These are phyloP conservation scores for Microdochium bolleyi DNA, from an alignment of 2,329 filamentous ascomycete species.

Conservation along the genomic window DNA sequence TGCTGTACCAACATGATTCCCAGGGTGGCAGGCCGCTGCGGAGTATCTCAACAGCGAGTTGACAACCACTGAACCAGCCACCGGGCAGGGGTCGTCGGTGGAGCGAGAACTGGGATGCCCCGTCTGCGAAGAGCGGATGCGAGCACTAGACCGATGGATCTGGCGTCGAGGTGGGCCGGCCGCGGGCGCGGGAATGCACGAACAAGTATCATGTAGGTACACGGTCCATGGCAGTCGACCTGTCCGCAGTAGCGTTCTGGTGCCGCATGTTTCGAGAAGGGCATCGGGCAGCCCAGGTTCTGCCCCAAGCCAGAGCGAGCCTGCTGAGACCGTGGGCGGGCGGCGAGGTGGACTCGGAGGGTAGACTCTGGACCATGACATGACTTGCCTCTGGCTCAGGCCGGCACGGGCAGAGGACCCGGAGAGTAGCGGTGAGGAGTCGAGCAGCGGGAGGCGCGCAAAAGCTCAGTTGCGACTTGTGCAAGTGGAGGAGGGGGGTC, in stretches of 20 bases:
- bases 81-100: background rate
- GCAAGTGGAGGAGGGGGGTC: background rate
- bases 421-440: background rate
- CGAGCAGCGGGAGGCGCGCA: background rate
- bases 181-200: background rate
- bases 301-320: too few relatives aligned
- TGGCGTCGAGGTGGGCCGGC: background rate
- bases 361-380: background rate
- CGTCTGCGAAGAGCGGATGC: background rate
- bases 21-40: too few relatives aligned
- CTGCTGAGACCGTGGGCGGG: background rate
- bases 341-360: background rate
- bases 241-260: background rate
- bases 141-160: background rate
- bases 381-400: background rate
- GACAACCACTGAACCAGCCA: too few relatives aligned
- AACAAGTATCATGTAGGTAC: background rate
- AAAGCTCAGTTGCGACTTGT: conserved; percentile 1
- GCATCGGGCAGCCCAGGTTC: background rate
- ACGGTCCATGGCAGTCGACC: background rate
- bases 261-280: too few relatives aligned
- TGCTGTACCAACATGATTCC: too few relatives aligned
- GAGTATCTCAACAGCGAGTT: too few relatives aligned
- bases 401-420: background rate
- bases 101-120: background rate